Percentiles rank a stretch among this genome's conserved stretches.
phyloP scores from a whole-genome alignment of 768 basidiomycete species.

The Naganishia onofrii region DNA sequence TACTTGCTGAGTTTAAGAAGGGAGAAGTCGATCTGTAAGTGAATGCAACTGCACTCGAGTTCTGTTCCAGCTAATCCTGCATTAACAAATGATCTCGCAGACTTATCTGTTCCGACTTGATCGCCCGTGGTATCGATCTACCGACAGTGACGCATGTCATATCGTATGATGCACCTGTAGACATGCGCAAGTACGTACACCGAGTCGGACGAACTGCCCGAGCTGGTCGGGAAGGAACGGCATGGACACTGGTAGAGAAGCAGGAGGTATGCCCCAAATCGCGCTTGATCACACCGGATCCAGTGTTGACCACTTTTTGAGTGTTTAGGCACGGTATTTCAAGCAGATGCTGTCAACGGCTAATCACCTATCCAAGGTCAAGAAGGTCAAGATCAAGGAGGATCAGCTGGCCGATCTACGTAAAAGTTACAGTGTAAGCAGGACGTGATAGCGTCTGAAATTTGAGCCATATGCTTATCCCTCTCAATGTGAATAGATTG shows the following conservation, averaged over 20 bases:
- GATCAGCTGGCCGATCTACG: slow-evolving; percentile 62
- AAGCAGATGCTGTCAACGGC: slow-evolving; percentile 74
- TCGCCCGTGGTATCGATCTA: slow-evolving; percentile 93
- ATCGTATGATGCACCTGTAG: slow-evolving; percentile 92
- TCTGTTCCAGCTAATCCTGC: background rate
- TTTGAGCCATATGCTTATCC: background rate
- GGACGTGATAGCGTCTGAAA: too few species aligned
- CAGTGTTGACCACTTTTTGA: slow-evolving; percentile 5
- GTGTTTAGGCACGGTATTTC: slow-evolving; percentile 75
- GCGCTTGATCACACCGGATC: slow-evolving; percentile 7
- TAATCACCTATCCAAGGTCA: slow-evolving; percentile 67
- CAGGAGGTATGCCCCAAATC: slow-evolving; percentile 56
- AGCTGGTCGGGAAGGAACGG: slow-evolving; percentile 80
- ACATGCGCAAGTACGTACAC: slow-evolving; percentile 97
- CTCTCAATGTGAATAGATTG: slow-evolving; percentile 34
- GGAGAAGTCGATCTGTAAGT: slow-evolving; percentile 79
- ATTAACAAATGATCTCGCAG: slow-evolving; percentile 58
- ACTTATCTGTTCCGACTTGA: slow-evolving; percentile 91
- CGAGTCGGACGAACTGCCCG: slow-evolving; percentile 93
- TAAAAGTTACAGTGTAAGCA: slow-evolving; percentile 66
- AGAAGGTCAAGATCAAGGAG: slow-evolving; percentile 65
- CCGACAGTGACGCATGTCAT: slow-evolving; percentile 88
- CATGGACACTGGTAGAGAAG: slow-evolving; percentile 93
- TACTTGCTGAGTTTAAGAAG: slow-evolving; percentile 76
- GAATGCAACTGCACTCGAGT: background rate